Evolutionary conservation across 306 rosid species (phyloP), one percentile per base, ranked within the genome.

Genomic region (Cercis canadensis): DNA sequence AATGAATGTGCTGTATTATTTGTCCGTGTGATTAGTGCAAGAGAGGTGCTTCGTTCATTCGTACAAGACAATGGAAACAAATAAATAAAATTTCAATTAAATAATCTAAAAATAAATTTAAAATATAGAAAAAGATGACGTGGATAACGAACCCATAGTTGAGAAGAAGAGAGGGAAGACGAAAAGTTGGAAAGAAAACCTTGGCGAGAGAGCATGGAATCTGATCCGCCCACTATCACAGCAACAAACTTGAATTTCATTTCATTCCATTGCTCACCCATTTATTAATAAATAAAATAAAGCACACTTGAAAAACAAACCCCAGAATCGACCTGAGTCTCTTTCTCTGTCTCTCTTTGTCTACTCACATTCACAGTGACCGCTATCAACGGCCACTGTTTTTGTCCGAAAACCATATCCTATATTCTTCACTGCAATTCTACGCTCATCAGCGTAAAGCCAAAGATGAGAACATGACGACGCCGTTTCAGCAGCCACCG

Each of bases 191-290:
- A 67, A 79, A 75, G 64, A 67, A 87, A 82, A 77, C 75, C 98
- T 85, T 90, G 12, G 51, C 40, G 59, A 74, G 89, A 61, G 88
- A 86, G 96, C 67, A 89, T 90, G 90, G 98, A 86, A 94, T 94
- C 88, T 66, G 40, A 81, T 75, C 10, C 10, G 62, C 72, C 70
- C 74, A 67, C 80, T 77, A 54, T 76, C 78, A 43, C 73, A 58
- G 50, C 79, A 78, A 39, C 67, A 88, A 46, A 55, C 70, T 64
- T 34, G 33, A 9, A 13, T 11, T 60, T 34, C 29, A 14, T 14
- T 52, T 17, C 33, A 21, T 90, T 24, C 29, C 29, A 24, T 24
- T 24, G 1, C 29, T 24, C 29, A 24, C 29, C 29, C 29, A 24
- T 24, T 24, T 1, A 24, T 24, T 14, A 54, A 37, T 7, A 57